Evolutionary conservation across 306 rosid genomes (phyloP).

Genomic region (barrel medic (Medicago truncatula)): DNA sequence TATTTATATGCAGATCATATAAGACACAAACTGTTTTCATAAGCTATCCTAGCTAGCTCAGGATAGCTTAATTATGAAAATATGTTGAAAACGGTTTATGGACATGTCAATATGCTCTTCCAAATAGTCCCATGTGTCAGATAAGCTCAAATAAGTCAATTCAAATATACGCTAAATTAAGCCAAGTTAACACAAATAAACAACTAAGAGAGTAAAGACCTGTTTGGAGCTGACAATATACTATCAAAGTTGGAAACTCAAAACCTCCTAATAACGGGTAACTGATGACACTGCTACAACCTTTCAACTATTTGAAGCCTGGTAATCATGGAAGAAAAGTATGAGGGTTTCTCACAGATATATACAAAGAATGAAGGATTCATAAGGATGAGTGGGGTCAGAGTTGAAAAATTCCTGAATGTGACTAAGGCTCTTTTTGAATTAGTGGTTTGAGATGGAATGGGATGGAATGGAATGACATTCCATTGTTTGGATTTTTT

Average conservation of each 20-base stretch:
- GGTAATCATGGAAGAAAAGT: neutral
- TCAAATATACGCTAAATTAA: neutral
- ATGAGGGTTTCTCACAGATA: neutral
- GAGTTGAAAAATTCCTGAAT: neutral
- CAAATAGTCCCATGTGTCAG: neutral
- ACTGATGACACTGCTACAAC: neutral
- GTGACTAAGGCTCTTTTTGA: no score
- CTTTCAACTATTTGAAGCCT: neutral
- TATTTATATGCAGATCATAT: no score
- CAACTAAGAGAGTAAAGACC: neutral
- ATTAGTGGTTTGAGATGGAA: no score
- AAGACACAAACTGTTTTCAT: neutral
- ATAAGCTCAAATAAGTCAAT: neutral
- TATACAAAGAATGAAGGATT: neutral
- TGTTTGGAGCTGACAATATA: constrained; percentile 1
- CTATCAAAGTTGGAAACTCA: neutral
- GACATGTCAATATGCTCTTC: neutral
- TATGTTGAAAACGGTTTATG: neutral
- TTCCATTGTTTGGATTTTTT: no score
- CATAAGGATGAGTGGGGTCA: neutral
- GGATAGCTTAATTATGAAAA: no score
- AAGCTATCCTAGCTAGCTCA: neutral
- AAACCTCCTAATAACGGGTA: neutral
- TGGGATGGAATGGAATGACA: no score
- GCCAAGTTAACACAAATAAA: neutral